Conservation (phyloP, 176 grass and related monocot genomes). For the Oryza longistaminata region DNA sequence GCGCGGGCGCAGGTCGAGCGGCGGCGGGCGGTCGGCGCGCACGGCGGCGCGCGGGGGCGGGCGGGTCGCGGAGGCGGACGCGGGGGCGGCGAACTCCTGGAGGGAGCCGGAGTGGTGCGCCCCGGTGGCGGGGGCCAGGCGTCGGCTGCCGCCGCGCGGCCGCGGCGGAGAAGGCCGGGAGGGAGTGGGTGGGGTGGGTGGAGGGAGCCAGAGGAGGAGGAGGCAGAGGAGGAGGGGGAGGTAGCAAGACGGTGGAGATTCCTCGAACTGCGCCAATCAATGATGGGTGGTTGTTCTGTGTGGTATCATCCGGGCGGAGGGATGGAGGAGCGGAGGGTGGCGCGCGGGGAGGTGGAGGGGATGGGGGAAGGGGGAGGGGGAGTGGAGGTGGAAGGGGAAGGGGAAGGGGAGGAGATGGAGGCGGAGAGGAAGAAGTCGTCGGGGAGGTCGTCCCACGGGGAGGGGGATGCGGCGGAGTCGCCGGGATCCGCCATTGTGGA, state of each 20-base stretch:
- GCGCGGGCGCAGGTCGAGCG: slow-evolving; percentile 72
- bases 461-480: slow-evolving; percentile 24
- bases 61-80: slow-evolving; percentile 1
- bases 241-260: too few species aligned
- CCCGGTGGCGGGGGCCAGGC: slow-evolving; percentile 55
- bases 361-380: slow-evolving; percentile 24
- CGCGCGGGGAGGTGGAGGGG: slow-evolving; percentile 31
- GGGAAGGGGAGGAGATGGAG: slow-evolving; percentile 30
- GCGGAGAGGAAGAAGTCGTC: slow-evolving; percentile 51
- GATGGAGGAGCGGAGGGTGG: slow-evolving; percentile 37
- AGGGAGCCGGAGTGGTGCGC: slow-evolving; percentile 56
- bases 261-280: too few species aligned
- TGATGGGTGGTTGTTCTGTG: too few species aligned
- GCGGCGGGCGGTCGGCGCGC: slow-evolving; percentile 44
- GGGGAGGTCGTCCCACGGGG: slow-evolving; percentile 50
- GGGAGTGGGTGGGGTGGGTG: slow-evolving; percentile 29
- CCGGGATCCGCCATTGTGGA: slow-evolving; percentile 44
- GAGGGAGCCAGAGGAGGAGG: slow-evolving; percentile 26
- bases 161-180: slow-evolving; percentile 31
- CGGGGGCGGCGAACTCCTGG: slow-evolving; percentile 50
- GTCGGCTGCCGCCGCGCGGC: not conserved
- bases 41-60: slow-evolving; percentile 39
- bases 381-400: not conserved
- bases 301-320: slow-evolving; percentile 37
- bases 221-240: slow-evolving; percentile 29